These are phyloP conservation scores for Euptelea pleiosperma DNA, from an alignment of 164 flowering plant species.

Conservation along the genomic window DNA sequence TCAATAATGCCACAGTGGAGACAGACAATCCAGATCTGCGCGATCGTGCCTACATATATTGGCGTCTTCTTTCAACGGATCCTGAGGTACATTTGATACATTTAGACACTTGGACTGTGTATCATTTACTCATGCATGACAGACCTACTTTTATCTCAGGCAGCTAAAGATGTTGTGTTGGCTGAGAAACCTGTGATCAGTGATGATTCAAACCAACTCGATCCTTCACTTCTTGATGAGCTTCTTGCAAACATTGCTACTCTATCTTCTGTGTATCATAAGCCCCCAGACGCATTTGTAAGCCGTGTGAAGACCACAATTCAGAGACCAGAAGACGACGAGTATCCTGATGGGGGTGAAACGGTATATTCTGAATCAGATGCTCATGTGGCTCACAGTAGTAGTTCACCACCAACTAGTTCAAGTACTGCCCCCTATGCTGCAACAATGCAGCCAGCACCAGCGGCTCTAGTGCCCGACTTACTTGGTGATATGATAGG, in stretches of 20 bases:
- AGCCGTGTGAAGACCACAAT: conserved; percentile 72
- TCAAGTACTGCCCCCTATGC: conserved; percentile 42
- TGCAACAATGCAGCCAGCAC: conserved; percentile 42
- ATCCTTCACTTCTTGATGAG: conserved; percentile 89
- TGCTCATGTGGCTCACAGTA: conserved; percentile 49
- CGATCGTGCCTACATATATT: conserved; percentile 98
- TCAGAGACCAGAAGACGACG: conserved; percentile 93
- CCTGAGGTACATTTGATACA: conserved; percentile 65
- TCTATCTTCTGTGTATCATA: conserved; percentile 95
- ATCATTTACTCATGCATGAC: too few relatives aligned
- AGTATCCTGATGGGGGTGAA: conserved; percentile 82
- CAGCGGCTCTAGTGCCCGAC: conserved; percentile 81
- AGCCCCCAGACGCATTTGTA: conserved; percentile 94
- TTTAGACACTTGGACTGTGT: not conserved
- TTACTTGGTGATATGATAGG: conserved; percentile 92
- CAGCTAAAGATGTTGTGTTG: conserved; percentile 97
- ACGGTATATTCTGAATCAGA: conserved; percentile 68
- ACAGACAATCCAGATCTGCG: conserved; percentile 98
- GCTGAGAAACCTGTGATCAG: conserved; percentile 99
- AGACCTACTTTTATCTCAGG: conserved; percentile 61
- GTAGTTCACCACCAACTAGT: conserved; percentile 51
- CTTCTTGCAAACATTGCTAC: conserved; percentile 97
- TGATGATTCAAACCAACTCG: conserved; percentile 96
- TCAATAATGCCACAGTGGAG: conserved; percentile 97
- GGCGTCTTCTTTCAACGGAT: conserved; percentile 99